Conservation (phyloP, 345 rosid species). For the Linum tenue region DNA sequence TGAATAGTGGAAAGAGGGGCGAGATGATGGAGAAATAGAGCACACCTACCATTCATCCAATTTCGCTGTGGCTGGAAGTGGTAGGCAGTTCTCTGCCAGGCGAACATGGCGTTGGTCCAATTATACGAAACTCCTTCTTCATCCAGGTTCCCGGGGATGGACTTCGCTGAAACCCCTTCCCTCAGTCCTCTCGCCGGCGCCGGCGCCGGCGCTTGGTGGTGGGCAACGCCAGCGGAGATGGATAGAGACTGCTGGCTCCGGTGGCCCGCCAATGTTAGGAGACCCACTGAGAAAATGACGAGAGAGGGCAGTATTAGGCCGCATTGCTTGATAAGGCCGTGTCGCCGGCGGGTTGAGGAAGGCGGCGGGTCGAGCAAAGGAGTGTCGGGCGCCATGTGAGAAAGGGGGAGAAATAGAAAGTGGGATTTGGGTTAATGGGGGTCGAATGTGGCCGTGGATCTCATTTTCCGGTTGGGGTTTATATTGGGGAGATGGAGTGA, state of each 20-base stretch:
- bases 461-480: no score
- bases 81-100: conserved; percentile 83
- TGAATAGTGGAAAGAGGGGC: not conserved
- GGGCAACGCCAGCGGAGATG: not conserved
- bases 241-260: conserved; percentile 26
- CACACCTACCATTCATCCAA: conserved; percentile 91
- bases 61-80: conserved; percentile 81
- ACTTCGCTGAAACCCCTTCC: conserved; percentile 61
- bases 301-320: conserved; percentile 18
- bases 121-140: conserved; percentile 25
- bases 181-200: conserved; percentile 36
- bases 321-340: conserved; percentile 24
- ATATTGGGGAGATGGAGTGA: no score
- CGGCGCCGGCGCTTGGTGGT: not conserved
- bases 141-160: conserved; percentile 35
- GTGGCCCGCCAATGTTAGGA: conserved; percentile 31
- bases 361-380: conserved; percentile 34
- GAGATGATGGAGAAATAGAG: no score
- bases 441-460: not conserved
- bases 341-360: conserved; percentile 17
- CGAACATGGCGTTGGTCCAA: conserved; percentile 77
- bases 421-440: no score
- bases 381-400: conserved; percentile 18
- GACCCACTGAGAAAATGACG: conserved; percentile 28
- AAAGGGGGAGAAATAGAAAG: no score